Conservation (phyloP, 805 yeast species). For the Debaryomyces tyrocola region DNA sequence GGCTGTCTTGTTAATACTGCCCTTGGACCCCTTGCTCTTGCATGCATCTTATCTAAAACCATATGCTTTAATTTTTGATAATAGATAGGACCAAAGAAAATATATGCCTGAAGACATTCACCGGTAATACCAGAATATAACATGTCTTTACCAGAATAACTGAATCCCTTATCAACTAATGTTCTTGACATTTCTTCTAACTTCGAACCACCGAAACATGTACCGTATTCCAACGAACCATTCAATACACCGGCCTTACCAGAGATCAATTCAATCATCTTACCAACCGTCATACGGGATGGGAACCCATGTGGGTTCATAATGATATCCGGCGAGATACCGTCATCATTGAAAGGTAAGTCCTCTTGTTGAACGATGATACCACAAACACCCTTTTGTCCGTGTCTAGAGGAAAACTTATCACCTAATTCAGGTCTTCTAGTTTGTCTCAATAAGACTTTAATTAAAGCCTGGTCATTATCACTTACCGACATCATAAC, state of each 20-base stretch:
- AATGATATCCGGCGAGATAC: slow-evolving; percentile 91
- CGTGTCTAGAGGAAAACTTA: slow-evolving; percentile 95
- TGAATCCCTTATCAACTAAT: slow-evolving; percentile 86
- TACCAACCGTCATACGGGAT: slow-evolving; percentile 99
- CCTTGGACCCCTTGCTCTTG: slow-evolving; percentile 98
- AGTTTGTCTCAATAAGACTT: slow-evolving; percentile 89
- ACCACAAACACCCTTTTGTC: slow-evolving; percentile 99
- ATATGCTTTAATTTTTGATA: slow-evolving; percentile 97
- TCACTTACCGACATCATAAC: slow-evolving; percentile 97
- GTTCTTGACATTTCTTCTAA: slow-evolving; percentile 92
- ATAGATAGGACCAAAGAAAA: slow-evolving; percentile 97
- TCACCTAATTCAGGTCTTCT: slow-evolving; percentile 98
- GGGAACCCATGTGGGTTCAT: slow-evolving; percentile 99
- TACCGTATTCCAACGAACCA: slow-evolving; percentile 91
- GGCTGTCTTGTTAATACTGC: slow-evolving; percentile 98
- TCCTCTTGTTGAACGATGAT: slow-evolving; percentile 97
- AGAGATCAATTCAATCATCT: slow-evolving; percentile 92
- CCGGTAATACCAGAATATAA: slow-evolving; percentile 96
- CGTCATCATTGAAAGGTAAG: slow-evolving; percentile 91
- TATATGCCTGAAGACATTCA: slow-evolving; percentile 94
- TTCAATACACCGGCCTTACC: slow-evolving; percentile 97
- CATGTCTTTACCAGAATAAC: slow-evolving; percentile 97
- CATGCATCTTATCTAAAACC: slow-evolving; percentile 99
- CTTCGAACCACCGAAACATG: slow-evolving; percentile 98
- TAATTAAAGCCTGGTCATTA: slow-evolving; percentile 90